Evolutionary conservation across 345 rosid genomes (phyloP).

Genomic region (Psidium guajava): DNA sequence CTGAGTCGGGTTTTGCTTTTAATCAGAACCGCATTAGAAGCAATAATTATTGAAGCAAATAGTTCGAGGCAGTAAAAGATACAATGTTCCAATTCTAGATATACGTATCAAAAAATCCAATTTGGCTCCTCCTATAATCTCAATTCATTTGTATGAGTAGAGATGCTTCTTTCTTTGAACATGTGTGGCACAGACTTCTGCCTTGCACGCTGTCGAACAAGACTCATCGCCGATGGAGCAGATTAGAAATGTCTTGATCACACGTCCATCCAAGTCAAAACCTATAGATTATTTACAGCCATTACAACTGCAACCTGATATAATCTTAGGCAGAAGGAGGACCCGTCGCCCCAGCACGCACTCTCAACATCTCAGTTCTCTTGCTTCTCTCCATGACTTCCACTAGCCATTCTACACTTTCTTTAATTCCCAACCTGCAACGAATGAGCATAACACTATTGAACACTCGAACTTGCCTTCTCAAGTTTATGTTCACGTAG

Average conservation of each 20-base stretch:
- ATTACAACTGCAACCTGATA: neutral
- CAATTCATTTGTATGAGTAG: neutral
- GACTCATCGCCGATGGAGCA: neutral
- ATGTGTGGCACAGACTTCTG: neutral
- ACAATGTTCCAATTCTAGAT: neutral
- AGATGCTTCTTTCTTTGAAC: neutral
- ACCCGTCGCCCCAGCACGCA: conserved; percentile 42
- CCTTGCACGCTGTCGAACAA: neutral
- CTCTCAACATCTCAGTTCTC: conserved; percentile 82
- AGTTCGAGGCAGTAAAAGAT: neutral
- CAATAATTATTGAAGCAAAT: neutral
- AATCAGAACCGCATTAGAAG: neutral
- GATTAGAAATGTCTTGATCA: neutral
- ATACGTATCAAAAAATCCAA: neutral
- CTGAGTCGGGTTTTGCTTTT: neutral
- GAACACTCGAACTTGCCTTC: neutral
- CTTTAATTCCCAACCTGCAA: conserved; percentile 24
- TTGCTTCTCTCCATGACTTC: conserved; percentile 97
- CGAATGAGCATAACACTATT: neutral
- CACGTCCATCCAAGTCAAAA: neutral
- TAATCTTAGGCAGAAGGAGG: conserved; percentile 21
- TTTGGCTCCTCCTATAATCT: neutral
- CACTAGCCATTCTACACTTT: conserved; percentile 79
- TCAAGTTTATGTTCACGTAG: neutral
- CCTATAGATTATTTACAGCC: conserved; percentile 1